These are phyloP conservation scores for Aspergillus sp. DNA, from an alignment of 2,329 filamentous ascomycete genomes.

Conservation along the genomic window DNA sequence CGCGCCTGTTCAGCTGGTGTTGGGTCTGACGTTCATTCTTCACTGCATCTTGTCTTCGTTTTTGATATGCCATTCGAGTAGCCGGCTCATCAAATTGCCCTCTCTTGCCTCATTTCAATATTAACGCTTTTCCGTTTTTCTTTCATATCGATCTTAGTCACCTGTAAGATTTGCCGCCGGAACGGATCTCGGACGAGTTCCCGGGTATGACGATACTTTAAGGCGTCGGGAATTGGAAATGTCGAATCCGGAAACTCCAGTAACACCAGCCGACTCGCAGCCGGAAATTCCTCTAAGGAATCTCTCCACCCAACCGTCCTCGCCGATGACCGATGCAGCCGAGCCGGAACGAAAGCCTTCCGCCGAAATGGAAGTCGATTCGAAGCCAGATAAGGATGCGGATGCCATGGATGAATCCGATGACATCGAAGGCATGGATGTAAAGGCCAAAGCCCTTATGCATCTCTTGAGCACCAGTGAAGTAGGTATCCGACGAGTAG, in stretches of 20 bases:
- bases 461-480: slow-evolving; percentile 47
- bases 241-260: slow-evolving; percentile 25
- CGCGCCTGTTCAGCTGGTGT: neutral
- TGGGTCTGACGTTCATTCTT: neutral
- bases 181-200: neutral
- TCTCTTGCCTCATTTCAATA: no score
- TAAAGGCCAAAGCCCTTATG: slow-evolving; percentile 43
- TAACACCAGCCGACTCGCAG: slow-evolving; percentile 25
- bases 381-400: slow-evolving; percentile 8
- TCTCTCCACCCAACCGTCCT: slow-evolving; percentile 31
- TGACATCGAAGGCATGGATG: slow-evolving; percentile 40
- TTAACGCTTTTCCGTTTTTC: no score
- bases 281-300: slow-evolving; percentile 21
- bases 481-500: slow-evolving; percentile 17
- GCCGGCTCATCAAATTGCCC: no score
- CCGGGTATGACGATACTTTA: no score
- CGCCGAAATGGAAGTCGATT: slow-evolving; percentile 8
- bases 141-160: no score
- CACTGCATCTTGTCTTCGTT: neutral
- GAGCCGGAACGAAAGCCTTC: neutral
- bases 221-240: slow-evolving; percentile 11
- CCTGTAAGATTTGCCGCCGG: neutral
- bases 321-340: slow-evolving; percentile 18
- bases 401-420: slow-evolving; percentile 17
- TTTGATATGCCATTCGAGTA: neutral